Percentiles rank a stretch among this genome's conserved stretches.
Conservation (phyloP, 1,139 yeast genomes). For the Entelexis sorbosivorans region DNA sequence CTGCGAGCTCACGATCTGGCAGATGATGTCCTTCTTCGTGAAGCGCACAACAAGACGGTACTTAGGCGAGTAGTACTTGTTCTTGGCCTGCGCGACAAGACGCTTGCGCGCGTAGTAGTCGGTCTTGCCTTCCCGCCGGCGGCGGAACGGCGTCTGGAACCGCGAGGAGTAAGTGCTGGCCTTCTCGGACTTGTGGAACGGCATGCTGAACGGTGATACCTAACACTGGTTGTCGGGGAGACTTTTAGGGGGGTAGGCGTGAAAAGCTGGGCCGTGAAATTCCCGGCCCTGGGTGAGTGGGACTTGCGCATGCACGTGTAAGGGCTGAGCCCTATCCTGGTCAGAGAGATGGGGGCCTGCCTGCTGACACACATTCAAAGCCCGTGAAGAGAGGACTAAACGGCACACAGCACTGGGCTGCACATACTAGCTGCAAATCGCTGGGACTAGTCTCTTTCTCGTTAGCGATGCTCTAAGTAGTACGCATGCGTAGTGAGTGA, state of each 20-base stretch:
- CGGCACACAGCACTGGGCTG: not conserved
- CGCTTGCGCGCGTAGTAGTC: constrained; percentile 99
- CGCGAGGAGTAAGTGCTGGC: constrained; percentile 96
- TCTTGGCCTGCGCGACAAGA: constrained; percentile 98
- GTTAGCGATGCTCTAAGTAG: too few species aligned
- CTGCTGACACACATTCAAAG: not conserved
- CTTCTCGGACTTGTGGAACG: constrained; percentile 39
- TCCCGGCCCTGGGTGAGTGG: constrained; percentile 1
- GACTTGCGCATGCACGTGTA: not conserved
- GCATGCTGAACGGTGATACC: not conserved
- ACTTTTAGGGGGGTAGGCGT: not conserved
- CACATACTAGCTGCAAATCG: too few species aligned
- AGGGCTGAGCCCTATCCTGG: constrained; percentile 7
- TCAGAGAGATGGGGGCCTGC: not conserved
- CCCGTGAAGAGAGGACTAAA: not conserved
- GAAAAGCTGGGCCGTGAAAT: not conserved
- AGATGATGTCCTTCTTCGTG: constrained; percentile 99
- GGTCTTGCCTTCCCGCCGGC: constrained; percentile 99
- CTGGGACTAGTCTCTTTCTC: too few species aligned
- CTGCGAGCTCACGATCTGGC: constrained; percentile 94
- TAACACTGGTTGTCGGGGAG: not conserved
- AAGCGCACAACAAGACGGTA: constrained; percentile 99
- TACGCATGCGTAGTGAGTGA: too few species aligned
- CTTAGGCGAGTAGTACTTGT: constrained; percentile 98
- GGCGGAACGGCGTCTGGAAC: constrained; percentile 99